Percentiles rank a stretch among this genome's conserved stretches.
Evolutionary conservation across 495 filamentous ascomycete genomes (phyloP).

Genomic region (Podospora anserina): DNA sequence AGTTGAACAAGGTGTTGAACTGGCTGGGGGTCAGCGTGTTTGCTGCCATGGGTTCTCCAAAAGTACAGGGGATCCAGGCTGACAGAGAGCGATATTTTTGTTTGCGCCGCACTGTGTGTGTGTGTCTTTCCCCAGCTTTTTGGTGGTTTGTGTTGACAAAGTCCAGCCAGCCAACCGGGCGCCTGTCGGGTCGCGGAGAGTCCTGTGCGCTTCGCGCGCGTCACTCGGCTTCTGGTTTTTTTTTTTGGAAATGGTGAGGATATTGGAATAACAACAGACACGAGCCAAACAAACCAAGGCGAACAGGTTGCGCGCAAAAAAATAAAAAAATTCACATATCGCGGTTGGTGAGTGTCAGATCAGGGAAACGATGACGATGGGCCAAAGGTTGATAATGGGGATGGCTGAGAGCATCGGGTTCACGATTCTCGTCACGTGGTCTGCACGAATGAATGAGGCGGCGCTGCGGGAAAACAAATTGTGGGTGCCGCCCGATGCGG

Average conservation of each 20-base stretch:
- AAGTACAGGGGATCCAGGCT: background rate
- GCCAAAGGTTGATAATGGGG: background rate
- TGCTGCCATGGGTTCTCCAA: slow-evolving; percentile 24
- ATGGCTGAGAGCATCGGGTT: slow-evolving; percentile 9
- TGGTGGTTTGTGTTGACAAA: background rate
- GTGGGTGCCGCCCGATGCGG: slow-evolving; percentile 15
- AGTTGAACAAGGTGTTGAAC: slow-evolving; percentile 28
- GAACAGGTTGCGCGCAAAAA: background rate
- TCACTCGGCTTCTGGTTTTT: background rate
- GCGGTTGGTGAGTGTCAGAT: background rate
- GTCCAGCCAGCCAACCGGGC: background rate
- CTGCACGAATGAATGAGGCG: slow-evolving; percentile 29
- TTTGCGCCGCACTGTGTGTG: slow-evolving; percentile 3
- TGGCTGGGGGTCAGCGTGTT: slow-evolving; percentile 20
- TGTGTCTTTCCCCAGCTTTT: background rate
- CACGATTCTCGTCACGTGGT: slow-evolving; percentile 30
- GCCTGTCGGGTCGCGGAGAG: slow-evolving; percentile 5
- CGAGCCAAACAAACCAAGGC: background rate
- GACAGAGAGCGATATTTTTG: background rate
- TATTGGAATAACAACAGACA: background rate
- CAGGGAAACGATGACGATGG: background rate
- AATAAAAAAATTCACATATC: background rate
- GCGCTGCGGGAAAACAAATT: slow-evolving; percentile 29
- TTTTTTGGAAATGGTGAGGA: background rate
- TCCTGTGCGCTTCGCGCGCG: slow-evolving; percentile 6